Percentiles rank a stretch among this genome's conserved stretches.
phyloP scores from a whole-genome alignment of 129 eudicot species.

The Centella asiatica region DNA sequence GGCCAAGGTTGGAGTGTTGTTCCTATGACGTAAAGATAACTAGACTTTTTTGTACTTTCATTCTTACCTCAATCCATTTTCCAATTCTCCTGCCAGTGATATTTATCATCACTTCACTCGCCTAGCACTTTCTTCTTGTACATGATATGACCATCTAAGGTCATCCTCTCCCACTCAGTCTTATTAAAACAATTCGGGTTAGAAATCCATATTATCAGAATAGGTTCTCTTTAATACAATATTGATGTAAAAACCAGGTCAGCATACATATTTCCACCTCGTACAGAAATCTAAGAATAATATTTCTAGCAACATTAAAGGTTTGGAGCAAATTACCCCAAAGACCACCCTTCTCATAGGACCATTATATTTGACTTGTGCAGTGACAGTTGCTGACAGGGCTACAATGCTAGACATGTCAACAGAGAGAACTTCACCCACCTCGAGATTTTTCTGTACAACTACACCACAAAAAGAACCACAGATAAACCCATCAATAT shows the following conservation, averaged over 20 bases:
- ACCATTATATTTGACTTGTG: slow-evolving; percentile 72
- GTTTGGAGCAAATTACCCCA: slow-evolving; percentile 58
- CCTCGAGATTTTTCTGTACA: slow-evolving; percentile 98
- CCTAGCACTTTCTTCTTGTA: too few relatives aligned
- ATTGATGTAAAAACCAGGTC: neutral
- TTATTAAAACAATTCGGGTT: neutral
- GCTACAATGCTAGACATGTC: slow-evolving; percentile 85
- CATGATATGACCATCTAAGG: too few relatives aligned
- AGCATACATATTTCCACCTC: neutral
- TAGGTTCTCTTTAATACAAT: neutral
- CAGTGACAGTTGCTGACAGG: slow-evolving; percentile 58
- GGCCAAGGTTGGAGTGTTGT: too few relatives aligned
- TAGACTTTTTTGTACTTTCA: too few relatives aligned
- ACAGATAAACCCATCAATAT: neutral
- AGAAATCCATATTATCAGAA: neutral
- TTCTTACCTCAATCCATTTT: too few relatives aligned
- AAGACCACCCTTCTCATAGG: slow-evolving; percentile 90
- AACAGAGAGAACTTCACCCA: slow-evolving; percentile 84
- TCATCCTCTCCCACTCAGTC: too few relatives aligned
- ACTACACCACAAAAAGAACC: slow-evolving; percentile 34
- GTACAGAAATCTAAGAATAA: neutral
- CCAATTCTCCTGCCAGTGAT: too few relatives aligned
- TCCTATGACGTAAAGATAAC: too few relatives aligned
- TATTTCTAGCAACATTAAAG: neutral
- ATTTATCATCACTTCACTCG: too few relatives aligned